Conservation (phyloP, 805 yeast genomes). For the Wickerhamomyces canadensis region DNA sequence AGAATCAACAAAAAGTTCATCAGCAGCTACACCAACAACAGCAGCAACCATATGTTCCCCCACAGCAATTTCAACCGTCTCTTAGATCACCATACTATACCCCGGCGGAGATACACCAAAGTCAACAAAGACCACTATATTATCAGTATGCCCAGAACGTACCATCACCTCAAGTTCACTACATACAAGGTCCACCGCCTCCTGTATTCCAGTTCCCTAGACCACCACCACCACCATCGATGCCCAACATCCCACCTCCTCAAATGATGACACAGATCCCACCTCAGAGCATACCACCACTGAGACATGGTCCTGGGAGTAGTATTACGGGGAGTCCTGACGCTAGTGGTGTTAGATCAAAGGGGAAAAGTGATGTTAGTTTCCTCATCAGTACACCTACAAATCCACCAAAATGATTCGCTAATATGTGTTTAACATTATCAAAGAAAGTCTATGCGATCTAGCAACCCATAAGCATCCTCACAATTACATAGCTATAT, state of each 20-base stretch:
- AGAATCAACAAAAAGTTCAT: conserved; percentile 1
- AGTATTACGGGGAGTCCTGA: neutral
- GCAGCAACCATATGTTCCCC: too few species aligned
- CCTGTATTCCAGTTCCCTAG: conserved; percentile 2
- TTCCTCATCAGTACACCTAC: conserved; percentile 23
- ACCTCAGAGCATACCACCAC: conserved; percentile 4
- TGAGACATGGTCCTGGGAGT: too few species aligned
- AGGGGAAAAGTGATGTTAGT: conserved; percentile 20
- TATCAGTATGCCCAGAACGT: conserved; percentile 2
- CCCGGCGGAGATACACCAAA: conserved; percentile 1
- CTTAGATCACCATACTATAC: conserved; percentile 4
- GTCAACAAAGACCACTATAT: neutral
- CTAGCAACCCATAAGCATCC: too few species aligned
- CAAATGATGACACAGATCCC: neutral
- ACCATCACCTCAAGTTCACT: neutral
- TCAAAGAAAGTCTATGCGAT: too few species aligned
- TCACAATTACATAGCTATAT: too few species aligned
- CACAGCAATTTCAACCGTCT: conserved; percentile 3
- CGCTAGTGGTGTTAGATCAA: conserved; percentile 4
- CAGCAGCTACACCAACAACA: conserved; percentile 6
- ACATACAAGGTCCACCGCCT: conserved; percentile 1
- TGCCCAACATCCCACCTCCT: neutral
- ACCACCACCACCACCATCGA: neutral
- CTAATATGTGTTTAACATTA: too few species aligned
- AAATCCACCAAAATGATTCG: conserved; percentile 21